Evolutionary conservation across 768 basidiomycete species (phyloP).

Genomic region (Phylloporus arenicola): DNA sequence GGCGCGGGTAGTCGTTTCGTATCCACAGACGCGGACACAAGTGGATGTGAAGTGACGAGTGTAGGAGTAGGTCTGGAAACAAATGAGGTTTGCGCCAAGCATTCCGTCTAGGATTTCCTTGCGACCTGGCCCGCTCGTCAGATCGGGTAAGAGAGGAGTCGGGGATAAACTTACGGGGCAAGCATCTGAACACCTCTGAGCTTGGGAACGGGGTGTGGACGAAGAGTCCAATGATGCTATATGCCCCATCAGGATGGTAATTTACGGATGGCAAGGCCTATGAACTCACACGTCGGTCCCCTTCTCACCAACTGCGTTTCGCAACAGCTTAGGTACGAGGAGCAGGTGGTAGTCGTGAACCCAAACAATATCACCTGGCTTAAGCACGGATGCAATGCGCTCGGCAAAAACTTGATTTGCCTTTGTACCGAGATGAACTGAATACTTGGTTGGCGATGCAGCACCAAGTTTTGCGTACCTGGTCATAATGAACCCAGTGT

Average conservation of each 20-base stretch:
- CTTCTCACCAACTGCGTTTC: slow-evolving; percentile 49
- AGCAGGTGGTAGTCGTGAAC: slow-evolving; percentile 95
- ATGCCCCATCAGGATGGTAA: neutral
- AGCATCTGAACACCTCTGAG: slow-evolving; percentile 91
- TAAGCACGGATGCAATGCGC: slow-evolving; percentile 69
- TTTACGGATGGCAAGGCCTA: neutral
- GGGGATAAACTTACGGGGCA: slow-evolving; percentile 60
- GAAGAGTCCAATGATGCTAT: slow-evolving; percentile 75
- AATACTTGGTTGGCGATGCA: neutral
- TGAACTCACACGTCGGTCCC: slow-evolving; percentile 23
- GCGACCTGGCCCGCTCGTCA: slow-evolving; percentile 45
- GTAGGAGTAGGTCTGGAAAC: slow-evolving; percentile 98
- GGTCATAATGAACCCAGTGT: slow-evolving; percentile 49
- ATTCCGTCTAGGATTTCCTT: slow-evolving; percentile 96
- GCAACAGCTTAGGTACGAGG: slow-evolving; percentile 80
- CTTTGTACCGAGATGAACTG: slow-evolving; percentile 35
- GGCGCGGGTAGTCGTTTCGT: slow-evolving; percentile 58
- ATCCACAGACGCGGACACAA: slow-evolving; percentile 93
- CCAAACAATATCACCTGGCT: slow-evolving; percentile 90
- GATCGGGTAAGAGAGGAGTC: neutral
- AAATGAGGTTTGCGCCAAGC: slow-evolving; percentile 93
- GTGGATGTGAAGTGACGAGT: slow-evolving; percentile 92
- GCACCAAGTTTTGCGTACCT: slow-evolving; percentile 9
- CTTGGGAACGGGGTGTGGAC: slow-evolving; percentile 98
- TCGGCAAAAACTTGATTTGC: slow-evolving; percentile 83